phyloP scores from a whole-genome alignment of 768 basidiomycete genomes.

The Suillus ampliporus region DNA sequence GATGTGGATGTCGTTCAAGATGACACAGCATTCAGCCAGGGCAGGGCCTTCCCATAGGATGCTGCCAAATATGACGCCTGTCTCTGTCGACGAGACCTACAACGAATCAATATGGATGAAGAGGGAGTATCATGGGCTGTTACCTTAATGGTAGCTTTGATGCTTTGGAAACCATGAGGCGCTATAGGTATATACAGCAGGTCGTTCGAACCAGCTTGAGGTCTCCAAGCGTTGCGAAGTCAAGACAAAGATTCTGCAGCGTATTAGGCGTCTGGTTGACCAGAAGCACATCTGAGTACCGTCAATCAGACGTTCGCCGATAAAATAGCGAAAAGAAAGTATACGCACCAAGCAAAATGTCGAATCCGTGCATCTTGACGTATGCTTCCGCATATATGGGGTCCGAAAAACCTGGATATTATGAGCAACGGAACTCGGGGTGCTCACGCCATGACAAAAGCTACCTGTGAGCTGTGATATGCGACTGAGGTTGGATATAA shows the following conservation, averaged over 20 bases:
- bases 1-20: too few relatives aligned
- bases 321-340: too few relatives aligned
- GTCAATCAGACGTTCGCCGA: too few relatives aligned
- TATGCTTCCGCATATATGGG: constrained; percentile 98
- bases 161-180: constrained; percentile 98
- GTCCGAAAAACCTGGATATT: constrained; percentile 84
- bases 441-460: constrained; percentile 24
- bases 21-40: too few relatives aligned
- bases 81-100: constrained; percentile 91
- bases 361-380: constrained; percentile 97
- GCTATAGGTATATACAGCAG: constrained; percentile 90
- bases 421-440: neutral
- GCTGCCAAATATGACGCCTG: constrained; percentile 31
- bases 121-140: neutral
- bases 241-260: too few relatives aligned
- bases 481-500: too few relatives aligned
- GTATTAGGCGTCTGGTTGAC: too few relatives aligned
- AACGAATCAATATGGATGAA: neutral
- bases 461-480: too few relatives aligned
- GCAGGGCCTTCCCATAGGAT: too few relatives aligned
- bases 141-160: constrained; percentile 98
- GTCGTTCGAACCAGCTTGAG: constrained; percentile 97
- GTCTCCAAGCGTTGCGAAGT: constrained; percentile 86
- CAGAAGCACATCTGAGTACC: too few relatives aligned
- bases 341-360: constrained; percentile 83